A percentile compares a stretch with the other conserved stretches of the same genome.
Conservation (phyloP, 192 early-diverging fungal genomes). For the Diversispora epigaea region DNA sequence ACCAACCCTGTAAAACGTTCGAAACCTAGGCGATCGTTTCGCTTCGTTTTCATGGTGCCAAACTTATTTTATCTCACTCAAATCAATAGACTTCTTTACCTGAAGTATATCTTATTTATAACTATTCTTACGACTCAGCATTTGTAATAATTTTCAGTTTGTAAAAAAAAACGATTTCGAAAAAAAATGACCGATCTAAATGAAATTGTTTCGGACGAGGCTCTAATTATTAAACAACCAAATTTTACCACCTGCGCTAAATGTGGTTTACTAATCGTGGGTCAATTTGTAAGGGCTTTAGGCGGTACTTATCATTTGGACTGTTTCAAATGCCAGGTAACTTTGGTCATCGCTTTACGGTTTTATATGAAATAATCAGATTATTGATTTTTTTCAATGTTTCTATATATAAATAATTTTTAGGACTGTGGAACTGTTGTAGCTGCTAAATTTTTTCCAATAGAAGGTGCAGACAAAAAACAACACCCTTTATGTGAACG, state of each 20-base stretch:
- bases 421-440: conserved; percentile 79
- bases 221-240: conserved; percentile 20
- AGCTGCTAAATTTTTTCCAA: conserved; percentile 84
- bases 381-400: conserved; percentile 42
- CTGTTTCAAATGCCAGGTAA: conserved; percentile 94
- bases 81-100: too few species aligned
- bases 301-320: conserved; percentile 85
- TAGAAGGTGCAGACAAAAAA: conserved; percentile 55
- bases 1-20: too few species aligned
- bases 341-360: conserved; percentile 24
- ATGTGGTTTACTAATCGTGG: conserved; percentile 72
- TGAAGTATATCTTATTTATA: too few species aligned
- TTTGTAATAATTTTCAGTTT: too few species aligned
- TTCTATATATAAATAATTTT: conserved; percentile 30
- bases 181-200: conserved; percentile 20
- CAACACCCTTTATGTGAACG: conserved; percentile 76
- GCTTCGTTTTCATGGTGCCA: too few species aligned
- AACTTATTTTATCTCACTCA: too few species aligned
- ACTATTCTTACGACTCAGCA: too few species aligned
- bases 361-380: conserved; percentile 37
- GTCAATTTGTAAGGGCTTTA: conserved; percentile 90
- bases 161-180: too few species aligned
- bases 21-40: too few species aligned
- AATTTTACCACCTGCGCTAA: conserved; percentile 51
- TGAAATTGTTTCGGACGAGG: conserved; percentile 9